Evolutionary conservation across 768 basidiomycete genomes (phyloP).

Genomic region (Pisolithus orientalis): DNA sequence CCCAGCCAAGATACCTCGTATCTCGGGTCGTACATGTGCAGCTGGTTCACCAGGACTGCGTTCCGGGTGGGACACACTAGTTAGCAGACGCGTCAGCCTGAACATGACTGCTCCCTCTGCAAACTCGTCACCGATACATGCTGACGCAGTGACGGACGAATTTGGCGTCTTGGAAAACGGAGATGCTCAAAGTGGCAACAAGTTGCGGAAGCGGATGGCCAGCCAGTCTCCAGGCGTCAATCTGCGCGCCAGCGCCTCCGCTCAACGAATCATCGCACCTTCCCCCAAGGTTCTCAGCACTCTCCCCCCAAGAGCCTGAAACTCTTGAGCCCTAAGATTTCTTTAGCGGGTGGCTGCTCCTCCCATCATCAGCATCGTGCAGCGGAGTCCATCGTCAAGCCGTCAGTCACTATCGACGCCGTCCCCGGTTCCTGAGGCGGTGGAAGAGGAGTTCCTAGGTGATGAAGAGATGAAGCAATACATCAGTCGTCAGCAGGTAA

Average conservation of each 20-base stretch:
- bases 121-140: slow-evolving; percentile 55
- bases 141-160: slow-evolving; percentile 51
- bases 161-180: slow-evolving; percentile 70
- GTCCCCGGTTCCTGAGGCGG: slow-evolving; percentile 69
- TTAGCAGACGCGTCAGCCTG: slow-evolving; percentile 61
- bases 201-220: slow-evolving; percentile 27
- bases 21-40: slow-evolving; percentile 78
- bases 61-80: slow-evolving; percentile 40
- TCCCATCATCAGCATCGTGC: slow-evolving; percentile 39
- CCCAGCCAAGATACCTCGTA: slow-evolving; percentile 89
- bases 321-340: slow-evolving; percentile 72
- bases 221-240: slow-evolving; percentile 39
- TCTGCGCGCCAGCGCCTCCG: slow-evolving; percentile 48
- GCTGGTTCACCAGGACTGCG: slow-evolving; percentile 67
- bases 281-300: slow-evolving; percentile 69
- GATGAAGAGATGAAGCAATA: slow-evolving; percentile 98
- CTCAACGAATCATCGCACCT: slow-evolving; percentile 34
- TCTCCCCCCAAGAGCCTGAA: slow-evolving; percentile 84
- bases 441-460: slow-evolving; percentile 81
- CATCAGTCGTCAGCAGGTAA: slow-evolving; percentile 83
- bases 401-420: slow-evolving; percentile 77
- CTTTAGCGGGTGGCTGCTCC: slow-evolving; percentile 49
- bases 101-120: slow-evolving; percentile 52
- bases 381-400: slow-evolving; percentile 56
- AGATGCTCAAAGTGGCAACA: slow-evolving; percentile 43